Percentiles rank a stretch among this genome's conserved stretches.
Conservation (phyloP, 1,284 basidiomycete species). For the Puccinia hordei region DNA sequence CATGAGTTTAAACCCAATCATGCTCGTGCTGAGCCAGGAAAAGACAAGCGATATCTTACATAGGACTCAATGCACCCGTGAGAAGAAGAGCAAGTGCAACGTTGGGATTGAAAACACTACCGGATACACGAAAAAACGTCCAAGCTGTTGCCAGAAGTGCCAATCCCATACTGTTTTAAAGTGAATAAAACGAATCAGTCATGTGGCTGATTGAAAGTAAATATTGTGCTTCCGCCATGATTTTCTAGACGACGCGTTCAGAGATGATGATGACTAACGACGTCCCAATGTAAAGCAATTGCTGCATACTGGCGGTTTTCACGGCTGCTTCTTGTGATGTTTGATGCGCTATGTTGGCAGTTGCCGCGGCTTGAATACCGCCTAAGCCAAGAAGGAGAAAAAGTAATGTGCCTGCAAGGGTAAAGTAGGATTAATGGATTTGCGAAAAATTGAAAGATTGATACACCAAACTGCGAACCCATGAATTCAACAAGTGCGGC, state of each 20-base stretch:
- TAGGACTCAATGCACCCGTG: conserved; percentile 30
- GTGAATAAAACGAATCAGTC: neutral
- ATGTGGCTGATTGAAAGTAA: neutral
- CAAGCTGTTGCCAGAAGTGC: conserved; percentile 66
- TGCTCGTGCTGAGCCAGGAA: neutral
- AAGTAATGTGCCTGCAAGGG: conserved; percentile 54
- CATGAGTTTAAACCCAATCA: neutral
- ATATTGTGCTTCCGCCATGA: neutral
- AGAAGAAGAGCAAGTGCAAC: conserved; percentile 39
- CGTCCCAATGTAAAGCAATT: conserved; percentile 54
- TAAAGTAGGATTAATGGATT: neutral
- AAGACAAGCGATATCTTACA: conserved; percentile 11
- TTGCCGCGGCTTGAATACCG: conserved; percentile 65
- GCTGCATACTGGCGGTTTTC: conserved; percentile 60
- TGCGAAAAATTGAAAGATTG: neutral
- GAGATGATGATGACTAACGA: conserved; percentile 16
- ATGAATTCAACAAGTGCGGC: conserved; percentile 21
- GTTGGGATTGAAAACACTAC: conserved; percentile 49
- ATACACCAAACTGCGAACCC: neutral
- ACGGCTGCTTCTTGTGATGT: conserved; percentile 46
- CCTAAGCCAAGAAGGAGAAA: conserved; percentile 69
- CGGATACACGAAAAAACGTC: conserved; percentile 49
- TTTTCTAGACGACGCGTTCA: neutral
- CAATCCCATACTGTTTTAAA: conserved; percentile 64
- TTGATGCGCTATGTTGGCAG: conserved; percentile 57